Conservation (phyloP, 306 rosid genomes). For the Castanea mollissima region DNA sequence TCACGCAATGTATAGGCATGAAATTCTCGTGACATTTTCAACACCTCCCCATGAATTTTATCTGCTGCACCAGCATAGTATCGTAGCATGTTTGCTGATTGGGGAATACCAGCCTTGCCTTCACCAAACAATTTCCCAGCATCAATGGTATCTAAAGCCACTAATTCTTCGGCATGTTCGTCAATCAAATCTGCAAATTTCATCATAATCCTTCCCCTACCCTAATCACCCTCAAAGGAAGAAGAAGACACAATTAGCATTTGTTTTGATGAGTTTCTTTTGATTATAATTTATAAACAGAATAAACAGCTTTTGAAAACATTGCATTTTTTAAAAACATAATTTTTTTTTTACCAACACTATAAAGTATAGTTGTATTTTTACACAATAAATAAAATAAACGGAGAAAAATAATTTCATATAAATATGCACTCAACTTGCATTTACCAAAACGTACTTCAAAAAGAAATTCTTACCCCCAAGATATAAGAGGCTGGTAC, state of each 20-base stretch:
- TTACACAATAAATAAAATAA: no score
- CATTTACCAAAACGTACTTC: no score
- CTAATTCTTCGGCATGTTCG: conserved; percentile 58
- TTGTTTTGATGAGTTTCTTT: no score
- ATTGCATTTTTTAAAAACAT: no score
- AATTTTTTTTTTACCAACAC: no score
- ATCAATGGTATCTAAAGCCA: conserved; percentile 66
- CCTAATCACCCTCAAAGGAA: conserved; percentile 39
- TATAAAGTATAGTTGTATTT: no score
- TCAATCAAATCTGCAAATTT: conserved; percentile 71
- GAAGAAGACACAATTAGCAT: neutral
- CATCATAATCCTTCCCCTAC: conserved; percentile 54
- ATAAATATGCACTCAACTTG: no score
- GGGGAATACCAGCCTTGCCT: conserved; percentile 60
- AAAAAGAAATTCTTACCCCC: no score
- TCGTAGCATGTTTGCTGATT: conserved; percentile 34
- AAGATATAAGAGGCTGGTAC: no score
- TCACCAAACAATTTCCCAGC: conserved; percentile 50
- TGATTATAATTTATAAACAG: no score
- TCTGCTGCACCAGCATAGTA: conserved; percentile 95
- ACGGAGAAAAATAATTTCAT: no score
- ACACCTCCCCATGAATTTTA: conserved; percentile 70
- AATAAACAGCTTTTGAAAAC: no score
- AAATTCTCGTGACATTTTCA: conserved; percentile 46
- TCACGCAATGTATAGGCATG: conserved; percentile 75